phyloP scores from a whole-genome alignment of 1,139 yeast species.

The Hansenula anomala region DNA sequence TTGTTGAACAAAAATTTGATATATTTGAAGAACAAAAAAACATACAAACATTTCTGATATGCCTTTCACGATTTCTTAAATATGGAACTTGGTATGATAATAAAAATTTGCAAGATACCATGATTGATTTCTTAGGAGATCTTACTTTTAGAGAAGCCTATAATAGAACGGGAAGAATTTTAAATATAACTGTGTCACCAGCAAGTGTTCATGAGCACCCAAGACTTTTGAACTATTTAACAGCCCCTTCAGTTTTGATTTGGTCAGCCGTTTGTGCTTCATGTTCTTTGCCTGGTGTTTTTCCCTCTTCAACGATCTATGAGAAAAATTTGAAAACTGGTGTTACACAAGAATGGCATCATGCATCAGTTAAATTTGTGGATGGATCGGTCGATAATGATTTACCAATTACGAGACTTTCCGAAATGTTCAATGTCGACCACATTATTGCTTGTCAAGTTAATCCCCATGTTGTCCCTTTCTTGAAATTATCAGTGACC shows the following conservation, averaged over 20 bases:
- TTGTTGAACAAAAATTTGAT: constrained; percentile 57
- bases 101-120: constrained; percentile 62
- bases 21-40: constrained; percentile 56
- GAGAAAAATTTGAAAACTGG: constrained; percentile 78
- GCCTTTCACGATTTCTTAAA: constrained; percentile 40
- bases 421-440: constrained; percentile 95
- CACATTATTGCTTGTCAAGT: constrained; percentile 97
- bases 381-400: constrained; percentile 97
- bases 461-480: constrained; percentile 92
- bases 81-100: constrained; percentile 87
- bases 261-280: constrained; percentile 98
- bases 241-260: constrained; percentile 91
- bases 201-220: constrained; percentile 80
- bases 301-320: constrained; percentile 78
- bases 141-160: constrained; percentile 93
- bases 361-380: constrained; percentile 74
- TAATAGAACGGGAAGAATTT: constrained; percentile 75
- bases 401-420: constrained; percentile 79
- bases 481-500: constrained; percentile 60
- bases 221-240: constrained; percentile 76
- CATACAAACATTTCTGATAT: constrained; percentile 37
- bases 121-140: constrained; percentile 81
- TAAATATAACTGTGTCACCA: constrained; percentile 89
- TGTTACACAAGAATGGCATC: constrained; percentile 60
- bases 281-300: constrained; percentile 89